These are phyloP conservation scores for Solanum hybrid DNA, from an alignment of 305 asterid species.

Conservation along the genomic window DNA sequence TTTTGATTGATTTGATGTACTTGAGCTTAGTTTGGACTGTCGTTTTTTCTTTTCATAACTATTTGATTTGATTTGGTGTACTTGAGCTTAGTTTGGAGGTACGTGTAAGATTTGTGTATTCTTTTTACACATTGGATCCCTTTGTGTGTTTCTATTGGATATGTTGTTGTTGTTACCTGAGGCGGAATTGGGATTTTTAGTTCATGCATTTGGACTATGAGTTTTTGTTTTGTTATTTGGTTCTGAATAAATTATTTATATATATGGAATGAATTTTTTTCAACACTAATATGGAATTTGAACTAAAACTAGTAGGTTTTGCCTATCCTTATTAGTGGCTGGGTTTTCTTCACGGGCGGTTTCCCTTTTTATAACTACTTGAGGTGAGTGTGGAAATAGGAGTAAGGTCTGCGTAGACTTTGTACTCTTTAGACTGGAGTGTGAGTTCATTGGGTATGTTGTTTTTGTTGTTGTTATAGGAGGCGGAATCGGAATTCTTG, in stretches of 20 bases:
- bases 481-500: background rate
- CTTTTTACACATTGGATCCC: background rate
- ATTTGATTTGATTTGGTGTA: background rate
- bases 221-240: background rate
- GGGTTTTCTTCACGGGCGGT: accelerated
- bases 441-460: background rate
- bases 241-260: background rate
- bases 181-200: background rate
- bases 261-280: background rate
- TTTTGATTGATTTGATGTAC: background rate
- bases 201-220: background rate
- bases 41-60: background rate
- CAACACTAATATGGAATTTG: background rate
- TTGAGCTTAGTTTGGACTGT: background rate
- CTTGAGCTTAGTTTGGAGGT: background rate
- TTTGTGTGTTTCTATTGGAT: background rate
- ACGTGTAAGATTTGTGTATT: background rate
- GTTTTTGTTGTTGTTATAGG: background rate
- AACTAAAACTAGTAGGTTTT: background rate
- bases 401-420: background rate
- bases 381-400: background rate
- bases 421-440: background rate
- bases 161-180: background rate
- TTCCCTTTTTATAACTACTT: too few relatives aligned
- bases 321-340: background rate